Evolutionary conservation across 306 rosid species (phyloP), one percentile per base, ranked within the genome.

Genomic region (Glycine tomentella): DNA sequence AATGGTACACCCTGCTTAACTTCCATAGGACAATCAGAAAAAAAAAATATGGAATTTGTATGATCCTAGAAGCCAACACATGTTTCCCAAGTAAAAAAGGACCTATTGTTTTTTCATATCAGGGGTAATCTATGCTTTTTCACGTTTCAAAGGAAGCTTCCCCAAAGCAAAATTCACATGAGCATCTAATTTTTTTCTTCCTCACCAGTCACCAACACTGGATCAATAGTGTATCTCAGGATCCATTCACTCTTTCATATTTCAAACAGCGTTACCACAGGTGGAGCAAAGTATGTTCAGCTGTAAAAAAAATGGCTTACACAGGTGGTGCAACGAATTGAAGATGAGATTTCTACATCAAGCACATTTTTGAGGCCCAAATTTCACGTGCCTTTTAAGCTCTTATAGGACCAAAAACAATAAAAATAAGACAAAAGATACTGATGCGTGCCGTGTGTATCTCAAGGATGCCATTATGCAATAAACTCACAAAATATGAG

Each of bases 21-120:
- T 67, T 72, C 75, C 17, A 4, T 42, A 13, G 33, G 63, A 38
- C 72, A 59, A 25, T 36, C 31, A 76, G 72, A 77, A 34, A 52
- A 16, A 36, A 66, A 65, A 25, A 63, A 33, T 62, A 42, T 36
- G 62, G 46, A 81, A 74, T 46, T 36, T 25, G 52, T 31, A 42
- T 63, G 61, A 83, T 17, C 71, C 81, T 77, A 72, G 79, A 74
- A 77, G 72, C 76, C 53, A 84, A 76, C 14, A 73, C 78, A 53
- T 25, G 31, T 25, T 25, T 25, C 31, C 31, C 31, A 25, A 25
- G 31, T 25, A 25, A 25, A 25, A 25, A 25, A 25, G 31, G 31
- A 25, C 31, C 31, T 25, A 25, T 25, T 25, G 1, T 25, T 56
- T 38, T 50, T 38, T 8, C 53, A 77, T 73, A 69, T 77, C 63